Conservation (phyloP, 441 rosid genomes). For the Eruca vesicaria region DNA sequence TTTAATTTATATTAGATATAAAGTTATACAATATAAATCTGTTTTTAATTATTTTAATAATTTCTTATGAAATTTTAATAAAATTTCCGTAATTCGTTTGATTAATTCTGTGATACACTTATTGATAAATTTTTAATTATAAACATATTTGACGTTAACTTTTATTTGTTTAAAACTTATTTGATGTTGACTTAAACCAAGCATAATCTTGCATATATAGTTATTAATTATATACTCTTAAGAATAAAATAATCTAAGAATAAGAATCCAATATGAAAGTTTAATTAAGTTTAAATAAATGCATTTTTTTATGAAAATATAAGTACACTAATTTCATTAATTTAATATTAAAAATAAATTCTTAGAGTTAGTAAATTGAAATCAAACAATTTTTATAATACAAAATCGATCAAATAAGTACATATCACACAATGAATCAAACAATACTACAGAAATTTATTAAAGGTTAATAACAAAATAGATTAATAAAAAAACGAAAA, state of each 20-base stretch:
- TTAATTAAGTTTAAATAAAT: neutral
- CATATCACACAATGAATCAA: too few species aligned
- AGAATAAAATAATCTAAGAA: neutral
- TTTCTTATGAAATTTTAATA: neutral
- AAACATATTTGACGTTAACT: neutral
- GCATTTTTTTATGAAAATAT: neutral
- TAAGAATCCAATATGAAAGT: neutral
- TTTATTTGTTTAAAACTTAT: neutral
- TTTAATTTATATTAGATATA: neutral
- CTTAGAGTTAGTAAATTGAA: neutral
- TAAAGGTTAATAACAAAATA: too few species aligned
- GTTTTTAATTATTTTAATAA: neutral
- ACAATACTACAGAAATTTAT: too few species aligned
- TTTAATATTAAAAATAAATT: neutral
- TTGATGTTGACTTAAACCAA: neutral
- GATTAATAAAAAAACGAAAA: too few species aligned
- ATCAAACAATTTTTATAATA: too few species aligned
- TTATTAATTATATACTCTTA: neutral
- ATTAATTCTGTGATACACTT: neutral
- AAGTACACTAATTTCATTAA: neutral
- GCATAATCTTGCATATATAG: neutral
- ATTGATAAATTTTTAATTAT: neutral
- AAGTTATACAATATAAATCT: neutral
- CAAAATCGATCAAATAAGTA: too few species aligned
- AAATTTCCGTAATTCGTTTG: neutral